Evolutionary conservation across 768 basidiomycete species (phyloP).

Genomic region (Pleurotus djamor): DNA sequence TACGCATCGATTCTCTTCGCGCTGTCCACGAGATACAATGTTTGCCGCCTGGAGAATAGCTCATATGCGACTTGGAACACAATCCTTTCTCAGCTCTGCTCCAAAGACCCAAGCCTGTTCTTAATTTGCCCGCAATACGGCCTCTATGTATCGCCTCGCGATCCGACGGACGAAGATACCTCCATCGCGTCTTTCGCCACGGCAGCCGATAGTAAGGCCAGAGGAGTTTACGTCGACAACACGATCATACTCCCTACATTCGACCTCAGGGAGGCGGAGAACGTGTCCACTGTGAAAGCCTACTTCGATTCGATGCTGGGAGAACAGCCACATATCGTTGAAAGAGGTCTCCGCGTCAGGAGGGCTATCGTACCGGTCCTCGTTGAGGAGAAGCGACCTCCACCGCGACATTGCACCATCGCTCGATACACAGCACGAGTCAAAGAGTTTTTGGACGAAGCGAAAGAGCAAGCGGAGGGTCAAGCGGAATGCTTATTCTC

Average conservation of each 20-base stretch:
- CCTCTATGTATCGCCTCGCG: neutral
- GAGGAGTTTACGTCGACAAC: neutral
- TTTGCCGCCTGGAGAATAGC: neutral
- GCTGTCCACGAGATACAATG: neutral
- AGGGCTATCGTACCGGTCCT: neutral
- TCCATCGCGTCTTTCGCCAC: neutral
- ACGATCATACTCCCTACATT: neutral
- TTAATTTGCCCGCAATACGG: conserved; percentile 1
- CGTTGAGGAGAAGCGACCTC: conserved; percentile 1
- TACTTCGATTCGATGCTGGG: neutral
- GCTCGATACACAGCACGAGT: neutral
- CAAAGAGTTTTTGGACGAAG: neutral
- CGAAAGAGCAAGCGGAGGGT: neutral
- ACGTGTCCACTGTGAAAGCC: neutral
- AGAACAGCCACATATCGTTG: too few relatives aligned
- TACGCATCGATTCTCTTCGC: neutral
- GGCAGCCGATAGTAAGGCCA: neutral
- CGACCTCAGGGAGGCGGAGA: neutral
- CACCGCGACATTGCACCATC: neutral
- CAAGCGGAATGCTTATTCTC: neutral
- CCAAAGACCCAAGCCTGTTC: neutral
- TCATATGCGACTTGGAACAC: neutral
- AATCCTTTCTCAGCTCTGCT: neutral
- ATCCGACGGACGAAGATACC: neutral
- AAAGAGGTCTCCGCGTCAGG: neutral